These are phyloP conservation scores for Rhizopus arrhizus DNA, from an alignment of 371 early-diverging fungal genomes.

Conservation along the genomic window DNA sequence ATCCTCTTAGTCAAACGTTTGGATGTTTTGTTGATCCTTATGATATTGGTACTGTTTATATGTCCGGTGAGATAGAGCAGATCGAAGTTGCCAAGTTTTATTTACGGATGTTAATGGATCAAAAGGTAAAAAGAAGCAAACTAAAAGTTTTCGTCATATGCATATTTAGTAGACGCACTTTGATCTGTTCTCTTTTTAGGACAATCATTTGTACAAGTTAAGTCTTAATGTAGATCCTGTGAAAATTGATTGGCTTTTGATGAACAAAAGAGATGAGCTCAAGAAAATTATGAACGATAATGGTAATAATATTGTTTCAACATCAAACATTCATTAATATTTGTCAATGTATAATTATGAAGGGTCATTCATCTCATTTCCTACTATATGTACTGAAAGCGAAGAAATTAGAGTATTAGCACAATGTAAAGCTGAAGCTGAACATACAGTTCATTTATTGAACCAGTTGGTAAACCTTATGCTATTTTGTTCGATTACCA, in stretches of 20 bases:
- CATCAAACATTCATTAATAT: too few relatives aligned
- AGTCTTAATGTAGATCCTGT: too few relatives aligned
- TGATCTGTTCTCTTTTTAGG: too few relatives aligned
- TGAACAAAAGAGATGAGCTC: not conserved
- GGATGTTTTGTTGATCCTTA: conserved; percentile 1
- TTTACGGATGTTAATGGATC: conserved; percentile 16
- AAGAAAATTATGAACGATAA: not conserved
- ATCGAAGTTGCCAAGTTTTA: conserved; percentile 18
- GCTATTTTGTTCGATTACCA: conserved; percentile 36
- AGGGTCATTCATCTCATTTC: conserved; percentile 19
- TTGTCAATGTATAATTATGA: not conserved
- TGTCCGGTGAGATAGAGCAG: conserved; percentile 18
- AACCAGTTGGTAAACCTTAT: conserved; percentile 68
- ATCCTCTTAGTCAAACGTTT: conserved; percentile 12
- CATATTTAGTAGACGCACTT: too few relatives aligned
- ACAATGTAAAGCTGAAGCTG: conserved; percentile 68
- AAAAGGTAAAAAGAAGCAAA: conserved; percentile 17
- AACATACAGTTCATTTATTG: conserved; percentile 70
- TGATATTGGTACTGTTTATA: conserved; percentile 19
- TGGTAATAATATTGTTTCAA: not conserved
- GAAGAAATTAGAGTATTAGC: conserved; percentile 62
- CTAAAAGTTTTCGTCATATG: not conserved
- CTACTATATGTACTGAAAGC: conserved; percentile 32
- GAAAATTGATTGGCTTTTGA: conserved; percentile 1
- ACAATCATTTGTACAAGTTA: too few relatives aligned